Conservation (phyloP, 257 asterid genomes). For the Scutellaria baicalensis region DNA sequence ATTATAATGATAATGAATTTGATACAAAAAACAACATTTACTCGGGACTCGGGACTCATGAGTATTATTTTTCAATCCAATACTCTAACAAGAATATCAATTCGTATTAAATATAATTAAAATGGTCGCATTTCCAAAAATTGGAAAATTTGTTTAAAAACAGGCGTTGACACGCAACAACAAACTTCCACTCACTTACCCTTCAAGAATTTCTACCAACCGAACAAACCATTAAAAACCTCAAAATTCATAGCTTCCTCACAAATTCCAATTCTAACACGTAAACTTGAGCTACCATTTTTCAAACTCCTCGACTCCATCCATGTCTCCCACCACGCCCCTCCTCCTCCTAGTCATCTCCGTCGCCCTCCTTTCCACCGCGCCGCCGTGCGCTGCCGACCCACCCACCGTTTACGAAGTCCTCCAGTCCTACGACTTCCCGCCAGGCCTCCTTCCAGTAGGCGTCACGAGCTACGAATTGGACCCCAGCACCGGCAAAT, state of each 20-base stretch:
- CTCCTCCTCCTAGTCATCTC: conserved; percentile 6
- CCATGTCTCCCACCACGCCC: conserved; percentile 24
- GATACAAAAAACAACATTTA: too few relatives aligned
- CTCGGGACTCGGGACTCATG: too few relatives aligned
- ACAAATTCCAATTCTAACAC: neutral
- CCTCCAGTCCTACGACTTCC: conserved; percentile 51
- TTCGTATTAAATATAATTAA: too few relatives aligned
- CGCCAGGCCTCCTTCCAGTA: conserved; percentile 64
- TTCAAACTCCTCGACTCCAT: neutral
- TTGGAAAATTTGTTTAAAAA: too few relatives aligned
- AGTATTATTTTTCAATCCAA: too few relatives aligned
- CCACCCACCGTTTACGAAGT: conserved; percentile 44
- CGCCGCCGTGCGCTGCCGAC: conserved; percentile 8
- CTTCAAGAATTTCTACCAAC: neutral
- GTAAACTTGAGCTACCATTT: neutral
- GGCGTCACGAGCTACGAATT: conserved; percentile 67
- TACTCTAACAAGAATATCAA: too few relatives aligned
- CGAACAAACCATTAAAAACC: neutral
- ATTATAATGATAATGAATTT: too few relatives aligned
- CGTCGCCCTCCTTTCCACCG: conserved; percentile 13
- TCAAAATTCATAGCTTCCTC: neutral
- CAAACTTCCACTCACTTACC: neutral
- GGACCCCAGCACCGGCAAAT: conserved; percentile 60
- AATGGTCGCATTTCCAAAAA: too few relatives aligned
- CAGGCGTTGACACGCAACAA: neutral